Evolutionary conservation across 2,329 filamentous ascomycete genomes (phyloP).

Genomic region (Exophiala oligosperma): DNA sequence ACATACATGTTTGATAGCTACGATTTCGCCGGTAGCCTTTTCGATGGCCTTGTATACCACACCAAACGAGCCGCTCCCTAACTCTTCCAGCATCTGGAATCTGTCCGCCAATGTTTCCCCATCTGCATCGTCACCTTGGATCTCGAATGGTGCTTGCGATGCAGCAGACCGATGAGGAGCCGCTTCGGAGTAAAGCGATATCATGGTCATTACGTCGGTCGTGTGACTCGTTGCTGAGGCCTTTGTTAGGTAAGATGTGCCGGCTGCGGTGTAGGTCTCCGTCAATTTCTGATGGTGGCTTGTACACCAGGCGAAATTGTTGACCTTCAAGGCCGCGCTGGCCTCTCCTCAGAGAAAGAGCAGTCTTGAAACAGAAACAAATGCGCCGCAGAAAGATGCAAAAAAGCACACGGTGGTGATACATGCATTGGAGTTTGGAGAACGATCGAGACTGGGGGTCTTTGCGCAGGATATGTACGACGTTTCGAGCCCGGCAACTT

Average conservation of each 20-base stretch:
- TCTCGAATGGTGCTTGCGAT: conserved; percentile 18
- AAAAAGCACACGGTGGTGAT: conserved; percentile 1
- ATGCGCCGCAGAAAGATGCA: not conserved
- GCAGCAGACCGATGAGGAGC: conserved; percentile 14
- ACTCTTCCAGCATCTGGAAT: conserved; percentile 94
- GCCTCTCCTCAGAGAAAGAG: not conserved
- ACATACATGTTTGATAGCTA: conserved; percentile 92
- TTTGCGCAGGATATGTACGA: not conserved
- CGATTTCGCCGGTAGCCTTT: conserved; percentile 82
- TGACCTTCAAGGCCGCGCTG: not conserved
- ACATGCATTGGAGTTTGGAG: conserved; percentile 4
- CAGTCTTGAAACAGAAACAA: not conserved
- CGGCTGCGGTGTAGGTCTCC: not conserved
- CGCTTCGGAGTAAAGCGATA: conserved; percentile 17
- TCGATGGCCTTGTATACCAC: conserved; percentile 97
- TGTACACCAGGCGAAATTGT: not conserved
- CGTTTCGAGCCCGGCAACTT: not conserved
- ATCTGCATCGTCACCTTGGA: conserved; percentile 26
- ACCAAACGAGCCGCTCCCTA: conserved; percentile 94
- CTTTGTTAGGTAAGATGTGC: too few species aligned
- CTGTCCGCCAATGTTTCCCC: conserved; percentile 56
- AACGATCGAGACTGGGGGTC: not conserved
- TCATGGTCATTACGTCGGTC: conserved; percentile 10
- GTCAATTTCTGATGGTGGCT: not conserved
- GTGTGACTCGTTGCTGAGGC: not conserved